Conservation (phyloP, 1,284 basidiomycete species). For the Ustilago tritici region DNA sequence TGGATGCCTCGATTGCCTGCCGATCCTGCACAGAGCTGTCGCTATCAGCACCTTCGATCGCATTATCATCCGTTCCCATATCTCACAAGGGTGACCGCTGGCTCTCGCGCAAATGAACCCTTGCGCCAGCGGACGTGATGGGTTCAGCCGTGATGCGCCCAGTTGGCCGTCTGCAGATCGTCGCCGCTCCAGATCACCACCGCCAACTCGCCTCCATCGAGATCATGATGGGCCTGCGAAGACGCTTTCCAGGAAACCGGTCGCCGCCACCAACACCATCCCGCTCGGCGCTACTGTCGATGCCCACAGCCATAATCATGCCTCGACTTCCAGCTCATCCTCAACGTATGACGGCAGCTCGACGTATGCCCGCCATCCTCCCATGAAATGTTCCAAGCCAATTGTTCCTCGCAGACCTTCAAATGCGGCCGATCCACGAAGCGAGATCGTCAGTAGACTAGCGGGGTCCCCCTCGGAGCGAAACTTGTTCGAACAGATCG, state of each 20-base stretch:
- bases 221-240: conserved; percentile 20
- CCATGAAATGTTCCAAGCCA: conserved; percentile 4
- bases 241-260: conserved; percentile 15
- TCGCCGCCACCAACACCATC: conserved; percentile 4
- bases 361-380: neutral
- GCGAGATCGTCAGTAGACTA: conserved; percentile 14
- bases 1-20: neutral
- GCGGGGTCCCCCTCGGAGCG: conserved; percentile 5
- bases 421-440: neutral
- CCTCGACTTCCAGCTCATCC: conserved; percentile 9
- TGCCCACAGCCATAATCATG: conserved; percentile 4
- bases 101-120: conserved; percentile 14
- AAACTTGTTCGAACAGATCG: conserved; percentile 21
- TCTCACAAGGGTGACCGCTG: neutral
- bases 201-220: conserved; percentile 8
- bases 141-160: conserved; percentile 11
- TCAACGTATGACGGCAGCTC: conserved; percentile 11
- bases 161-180: conserved; percentile 15
- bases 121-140: conserved; percentile 15
- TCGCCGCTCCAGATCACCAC: conserved; percentile 25
- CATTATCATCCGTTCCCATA: neutral
- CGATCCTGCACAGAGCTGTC: too few relatives aligned
- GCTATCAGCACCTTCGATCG: too few relatives aligned
- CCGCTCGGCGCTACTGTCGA: neutral
- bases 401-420: conserved; percentile 1